phyloP scores from a whole-genome alignment of 257 asterid genomes.

The Solanum medicagineum region DNA sequence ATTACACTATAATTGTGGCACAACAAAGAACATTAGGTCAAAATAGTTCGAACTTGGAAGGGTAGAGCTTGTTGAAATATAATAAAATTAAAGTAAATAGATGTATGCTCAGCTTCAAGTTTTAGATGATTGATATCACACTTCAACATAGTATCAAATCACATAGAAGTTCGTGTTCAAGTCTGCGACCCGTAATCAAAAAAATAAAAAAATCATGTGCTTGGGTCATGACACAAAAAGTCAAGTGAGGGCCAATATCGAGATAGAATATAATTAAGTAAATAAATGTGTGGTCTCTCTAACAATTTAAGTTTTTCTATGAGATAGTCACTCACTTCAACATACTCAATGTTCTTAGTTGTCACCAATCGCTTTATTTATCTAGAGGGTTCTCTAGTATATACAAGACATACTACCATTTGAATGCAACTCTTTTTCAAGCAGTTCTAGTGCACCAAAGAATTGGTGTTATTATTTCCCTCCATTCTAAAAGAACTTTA shows the following conservation, averaged over 20 bases:
- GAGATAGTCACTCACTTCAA: not conserved
- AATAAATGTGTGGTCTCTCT: not conserved
- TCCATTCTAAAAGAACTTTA: not conserved
- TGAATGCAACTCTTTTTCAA: not conserved
- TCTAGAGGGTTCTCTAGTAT: not conserved
- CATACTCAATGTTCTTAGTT: not conserved
- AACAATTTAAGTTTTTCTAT: not conserved
- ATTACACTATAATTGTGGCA: not conserved
- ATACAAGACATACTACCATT: not conserved
- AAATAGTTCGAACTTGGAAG: not conserved
- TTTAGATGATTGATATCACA: not conserved
- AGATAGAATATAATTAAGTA: not conserved
- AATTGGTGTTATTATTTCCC: not conserved
- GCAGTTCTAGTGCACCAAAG: not conserved
- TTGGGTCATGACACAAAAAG: not conserved
- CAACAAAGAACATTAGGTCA: not conserved
- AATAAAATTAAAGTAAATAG: not conserved
- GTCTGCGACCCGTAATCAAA: not conserved
- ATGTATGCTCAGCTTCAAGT: not conserved
- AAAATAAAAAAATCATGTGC: not conserved
- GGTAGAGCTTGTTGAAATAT: not conserved
- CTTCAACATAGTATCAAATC: not conserved
- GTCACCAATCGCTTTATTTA: not conserved
- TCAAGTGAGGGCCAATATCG: not conserved
- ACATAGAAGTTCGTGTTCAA: not conserved